Conservation (phyloP, 225 moss, liverwort and hornwort genomes). For the Straminergon stramineum region DNA sequence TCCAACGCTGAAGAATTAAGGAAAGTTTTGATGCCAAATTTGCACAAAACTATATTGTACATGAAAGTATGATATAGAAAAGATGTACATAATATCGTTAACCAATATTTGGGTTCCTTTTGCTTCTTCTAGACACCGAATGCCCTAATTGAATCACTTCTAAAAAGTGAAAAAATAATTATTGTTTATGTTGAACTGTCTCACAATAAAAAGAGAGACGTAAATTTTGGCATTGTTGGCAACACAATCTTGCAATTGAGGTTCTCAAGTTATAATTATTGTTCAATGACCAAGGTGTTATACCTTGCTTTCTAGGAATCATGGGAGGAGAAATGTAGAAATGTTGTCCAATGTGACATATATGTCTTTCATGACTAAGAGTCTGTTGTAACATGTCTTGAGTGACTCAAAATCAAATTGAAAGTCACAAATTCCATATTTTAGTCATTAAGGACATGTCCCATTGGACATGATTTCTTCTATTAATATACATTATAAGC, state of each 20-base stretch:
- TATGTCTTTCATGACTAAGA: no score
- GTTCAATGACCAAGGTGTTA: background rate
- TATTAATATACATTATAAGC: no score
- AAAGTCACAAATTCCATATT: no score
- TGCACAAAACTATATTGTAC: background rate
- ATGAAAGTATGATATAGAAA: background rate
- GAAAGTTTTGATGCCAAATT: background rate
- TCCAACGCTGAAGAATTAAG: background rate
- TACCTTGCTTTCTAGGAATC: background rate
- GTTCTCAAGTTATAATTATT: background rate
- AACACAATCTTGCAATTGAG: background rate
- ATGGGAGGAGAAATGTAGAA: background rate
- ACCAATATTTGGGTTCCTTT: background rate
- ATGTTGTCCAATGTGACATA: no score
- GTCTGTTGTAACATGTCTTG: no score
- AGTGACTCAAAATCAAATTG: no score
- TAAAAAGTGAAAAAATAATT: no score
- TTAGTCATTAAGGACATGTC: no score
- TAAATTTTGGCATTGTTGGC: background rate
- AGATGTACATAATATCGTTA: background rate
- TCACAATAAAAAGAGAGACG: background rate
- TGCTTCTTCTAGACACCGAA: background rate
- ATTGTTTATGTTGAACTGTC: background rate
- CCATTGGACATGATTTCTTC: no score
- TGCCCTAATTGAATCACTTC: background rate